Percentiles rank a stretch among this genome's conserved stretches.
phyloP scores from a whole-genome alignment of 345 rosid species.

The Limnanthes douglasii region DNA sequence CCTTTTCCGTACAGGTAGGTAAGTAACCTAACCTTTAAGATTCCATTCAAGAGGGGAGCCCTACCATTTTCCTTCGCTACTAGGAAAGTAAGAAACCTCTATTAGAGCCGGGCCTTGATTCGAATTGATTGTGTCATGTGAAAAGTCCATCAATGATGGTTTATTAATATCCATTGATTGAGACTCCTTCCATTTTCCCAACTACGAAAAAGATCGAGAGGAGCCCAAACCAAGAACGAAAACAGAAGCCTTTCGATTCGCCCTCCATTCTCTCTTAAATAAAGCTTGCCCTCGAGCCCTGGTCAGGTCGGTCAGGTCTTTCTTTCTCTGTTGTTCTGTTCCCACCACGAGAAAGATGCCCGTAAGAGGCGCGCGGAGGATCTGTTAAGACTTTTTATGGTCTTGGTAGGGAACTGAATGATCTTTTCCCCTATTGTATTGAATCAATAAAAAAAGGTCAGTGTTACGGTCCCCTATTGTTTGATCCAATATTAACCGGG shows the following conservation, averaged over 20 bases:
- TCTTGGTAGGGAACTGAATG: too few relatives aligned
- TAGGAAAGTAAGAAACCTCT: background rate
- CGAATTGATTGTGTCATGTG: background rate
- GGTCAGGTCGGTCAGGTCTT: too few relatives aligned
- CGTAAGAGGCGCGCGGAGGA: background rate
- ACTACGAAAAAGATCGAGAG: background rate
- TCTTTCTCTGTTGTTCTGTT: background rate
- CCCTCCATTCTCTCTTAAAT: too few relatives aligned
- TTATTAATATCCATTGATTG: background rate
- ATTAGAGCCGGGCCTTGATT: background rate
- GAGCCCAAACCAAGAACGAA: background rate
- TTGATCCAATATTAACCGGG: too few relatives aligned
- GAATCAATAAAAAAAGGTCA: too few relatives aligned
- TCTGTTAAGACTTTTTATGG: too few relatives aligned
- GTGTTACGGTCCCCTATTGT: too few relatives aligned
- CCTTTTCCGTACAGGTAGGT: conserved; percentile 1
- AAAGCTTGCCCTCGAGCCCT: too few relatives aligned
- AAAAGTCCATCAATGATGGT: background rate
- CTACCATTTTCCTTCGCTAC: background rate
- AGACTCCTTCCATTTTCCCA: background rate
- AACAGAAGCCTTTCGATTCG: background rate
- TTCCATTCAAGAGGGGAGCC: background rate
- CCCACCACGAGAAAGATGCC: background rate
- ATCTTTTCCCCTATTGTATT: too few relatives aligned
- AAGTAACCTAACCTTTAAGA: conserved; percentile 3